These are phyloP conservation scores for Beauveria medogensis DNA, from an alignment of 2,329 filamentous ascomycete species.

Conservation along the genomic window DNA sequence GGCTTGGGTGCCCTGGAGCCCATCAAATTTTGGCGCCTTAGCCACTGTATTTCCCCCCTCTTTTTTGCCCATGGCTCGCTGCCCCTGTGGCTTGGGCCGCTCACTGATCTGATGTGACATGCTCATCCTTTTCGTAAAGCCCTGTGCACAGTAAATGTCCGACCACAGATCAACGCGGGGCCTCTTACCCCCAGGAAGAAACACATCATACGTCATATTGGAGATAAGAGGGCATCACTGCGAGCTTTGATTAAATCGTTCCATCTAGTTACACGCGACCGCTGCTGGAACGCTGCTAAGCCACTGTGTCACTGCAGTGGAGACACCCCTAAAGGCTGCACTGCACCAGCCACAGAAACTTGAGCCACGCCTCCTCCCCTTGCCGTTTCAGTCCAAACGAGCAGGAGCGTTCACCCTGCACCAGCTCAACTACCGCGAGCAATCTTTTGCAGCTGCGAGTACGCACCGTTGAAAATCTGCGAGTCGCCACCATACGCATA, in stretches of 20 bases:
- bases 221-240: no score
- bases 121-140: no score
- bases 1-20: not conserved
- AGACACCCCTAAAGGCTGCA: not conserved
- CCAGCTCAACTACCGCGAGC: constrained; percentile 11
- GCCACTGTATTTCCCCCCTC: not conserved
- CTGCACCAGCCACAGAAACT: not conserved
- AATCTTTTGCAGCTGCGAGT: constrained; percentile 16
- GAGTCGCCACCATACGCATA: constrained; percentile 16
- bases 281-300: not conserved
- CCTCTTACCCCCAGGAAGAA: no score
- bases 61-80: not conserved
- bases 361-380: not conserved
- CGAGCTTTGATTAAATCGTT: not conserved
- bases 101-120: not conserved
- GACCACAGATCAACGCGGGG: no score
- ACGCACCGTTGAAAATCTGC: constrained; percentile 17
- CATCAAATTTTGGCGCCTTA: not conserved
- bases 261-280: not conserved
- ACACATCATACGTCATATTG: no score
- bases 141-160: no score
- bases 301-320: not conserved
- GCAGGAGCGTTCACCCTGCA: not conserved
- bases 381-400: not conserved
- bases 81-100: not conserved